Conservation (phyloP, 192 early-diverging fungal species). For the Bifiguratus adelaidae region DNA sequence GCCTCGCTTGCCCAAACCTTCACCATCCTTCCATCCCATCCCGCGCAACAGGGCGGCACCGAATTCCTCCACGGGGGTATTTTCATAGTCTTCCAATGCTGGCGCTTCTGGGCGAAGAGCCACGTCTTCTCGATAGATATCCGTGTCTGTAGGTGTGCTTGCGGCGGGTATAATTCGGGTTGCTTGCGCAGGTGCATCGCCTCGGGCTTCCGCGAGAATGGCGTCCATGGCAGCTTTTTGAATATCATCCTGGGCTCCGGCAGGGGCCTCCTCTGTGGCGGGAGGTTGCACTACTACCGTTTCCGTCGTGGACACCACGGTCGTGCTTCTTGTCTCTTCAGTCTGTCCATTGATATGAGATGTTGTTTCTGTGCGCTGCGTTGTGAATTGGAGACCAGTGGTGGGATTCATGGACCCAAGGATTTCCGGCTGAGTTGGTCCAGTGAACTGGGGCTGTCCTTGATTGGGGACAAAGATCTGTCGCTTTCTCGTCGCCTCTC, state of each 20-base stretch:
- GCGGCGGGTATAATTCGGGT: conserved; percentile 9
- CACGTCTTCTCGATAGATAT: conserved; percentile 54
- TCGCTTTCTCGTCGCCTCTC: conserved; percentile 19
- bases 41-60: conserved; percentile 78
- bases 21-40: conserved; percentile 82
- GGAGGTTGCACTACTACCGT: not conserved
- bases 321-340: conserved; percentile 5
- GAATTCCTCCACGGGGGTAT: conserved; percentile 83
- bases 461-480: conserved; percentile 18
- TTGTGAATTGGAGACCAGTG: conserved; percentile 23
- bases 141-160: conserved; percentile 28
- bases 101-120: conserved; percentile 49
- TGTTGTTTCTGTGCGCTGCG: not conserved
- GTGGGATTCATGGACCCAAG: not conserved
- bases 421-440: conserved; percentile 7
- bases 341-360: not conserved
- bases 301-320: not conserved
- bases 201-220: conserved; percentile 23
- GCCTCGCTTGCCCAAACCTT: conserved; percentile 34
- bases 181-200: conserved; percentile 2
- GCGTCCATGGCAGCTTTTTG: conserved; percentile 27
- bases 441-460: conserved; percentile 3
- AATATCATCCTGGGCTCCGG: conserved; percentile 13
- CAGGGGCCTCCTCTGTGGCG: not conserved
- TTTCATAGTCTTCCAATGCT: conserved; percentile 66